Base-by-base conservation (phyloP, 352 stramenopile genomes). In the Phytophthora macrochlamydospora region DNA sequence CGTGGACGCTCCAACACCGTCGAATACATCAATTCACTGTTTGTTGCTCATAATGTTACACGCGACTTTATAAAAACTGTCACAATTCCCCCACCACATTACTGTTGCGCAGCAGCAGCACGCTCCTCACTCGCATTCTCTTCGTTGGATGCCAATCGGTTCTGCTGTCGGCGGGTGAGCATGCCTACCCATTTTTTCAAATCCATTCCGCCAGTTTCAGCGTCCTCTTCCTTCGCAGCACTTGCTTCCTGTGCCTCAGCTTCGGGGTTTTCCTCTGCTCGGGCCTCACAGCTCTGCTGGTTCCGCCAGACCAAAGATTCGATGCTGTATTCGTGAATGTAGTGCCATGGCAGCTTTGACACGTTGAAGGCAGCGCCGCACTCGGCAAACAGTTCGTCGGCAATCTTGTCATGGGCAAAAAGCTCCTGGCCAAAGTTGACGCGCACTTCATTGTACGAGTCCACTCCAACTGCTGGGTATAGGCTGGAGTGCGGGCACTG, bases 361-460 rank as follows among this genome's bases (percentile, higher is more conserved):
- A 73, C 51, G 8, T 46, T 52, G 9, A 75, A 44, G 1, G 78
- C 42, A 8, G 59, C 65, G 5, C 77, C 70, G 14, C 71, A 82
- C 40, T 88, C 80, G 4, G 70, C 59, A 56, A 93, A 85, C 29
- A 90, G 50, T 32, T 85, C 67, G 37, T 91, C 83, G 4, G 80
- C 74, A 33, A 88, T 71, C 14, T 38, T 59, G 46, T 80, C 65
- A 53, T 81, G 83, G 2, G 69, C 62, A 49, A 95, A 95, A 1
- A 81, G 86, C 33, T 86, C 75, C 60, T 90, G 81, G 1, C 89
- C 89, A 69, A 93, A 95, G 69, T 97, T 97, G 11, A 96, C 76
- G 28, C 85, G 74, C 12, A 96, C 75, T 24, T 81, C 76, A 32
- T 93, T 85, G 33, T 82, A 75, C 2, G 85, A 93, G 58, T 97